Conservation (phyloP, 225 moss, liverwort and hornwort genomes). For the Sphagnum contortum region DNA sequence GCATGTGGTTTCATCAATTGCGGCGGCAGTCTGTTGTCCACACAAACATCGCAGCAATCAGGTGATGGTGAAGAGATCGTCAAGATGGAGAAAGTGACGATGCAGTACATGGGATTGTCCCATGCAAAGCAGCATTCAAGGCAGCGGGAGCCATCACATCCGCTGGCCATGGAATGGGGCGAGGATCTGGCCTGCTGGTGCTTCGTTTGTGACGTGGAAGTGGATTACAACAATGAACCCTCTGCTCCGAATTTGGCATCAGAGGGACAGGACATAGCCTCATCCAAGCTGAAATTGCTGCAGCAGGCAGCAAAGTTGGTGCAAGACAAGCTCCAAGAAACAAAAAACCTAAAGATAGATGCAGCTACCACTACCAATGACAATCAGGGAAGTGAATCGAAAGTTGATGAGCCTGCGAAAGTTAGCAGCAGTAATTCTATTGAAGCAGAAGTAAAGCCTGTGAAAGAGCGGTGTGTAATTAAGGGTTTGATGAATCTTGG, state of each 20-base stretch:
- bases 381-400: conserved; percentile 1
- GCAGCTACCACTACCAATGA: background rate
- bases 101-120: conserved; percentile 16
- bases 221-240: conserved; percentile 6
- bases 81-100: conserved; percentile 6
- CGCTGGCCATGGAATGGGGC: conserved; percentile 46
- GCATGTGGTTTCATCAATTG: conserved; percentile 54
- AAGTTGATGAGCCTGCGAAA: conserved; percentile 4
- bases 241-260: background rate
- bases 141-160: conserved; percentile 28
- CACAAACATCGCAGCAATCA: background rate
- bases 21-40: conserved; percentile 1
- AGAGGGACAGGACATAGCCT: conserved; percentile 7
- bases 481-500: conserved; percentile 79
- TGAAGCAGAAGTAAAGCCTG: conserved; percentile 2
- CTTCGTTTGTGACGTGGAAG: conserved; percentile 36
- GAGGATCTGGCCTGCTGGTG: conserved; percentile 49
- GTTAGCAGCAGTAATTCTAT: background rate
- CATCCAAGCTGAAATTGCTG: conserved; percentile 14
- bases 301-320: conserved; percentile 29
- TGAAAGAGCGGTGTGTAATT: conserved; percentile 37
- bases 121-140: conserved; percentile 43
- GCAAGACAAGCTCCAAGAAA: conserved; percentile 15
- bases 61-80: conserved; percentile 7
- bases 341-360: conserved; percentile 2